Evolutionary conservation across 202 grass and related monocot genomes (phyloP).

Genomic region (Zizania palustris): DNA sequence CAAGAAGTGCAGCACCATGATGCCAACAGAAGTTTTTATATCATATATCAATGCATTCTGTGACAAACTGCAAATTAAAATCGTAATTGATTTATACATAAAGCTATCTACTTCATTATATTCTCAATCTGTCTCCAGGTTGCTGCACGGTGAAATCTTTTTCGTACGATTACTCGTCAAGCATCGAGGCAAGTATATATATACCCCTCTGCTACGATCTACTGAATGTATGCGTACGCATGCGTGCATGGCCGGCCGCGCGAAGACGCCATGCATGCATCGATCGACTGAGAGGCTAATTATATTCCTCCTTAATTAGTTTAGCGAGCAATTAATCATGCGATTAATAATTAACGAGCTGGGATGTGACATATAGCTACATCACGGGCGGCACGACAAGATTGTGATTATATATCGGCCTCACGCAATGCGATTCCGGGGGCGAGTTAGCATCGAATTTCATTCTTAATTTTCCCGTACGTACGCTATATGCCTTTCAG

Average conservation of each 20-base stretch:
- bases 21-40: too few relatives aligned
- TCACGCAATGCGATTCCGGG: conserved; percentile 45
- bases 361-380: conserved; percentile 2
- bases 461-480: conserved; percentile 20
- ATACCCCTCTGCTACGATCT: too few relatives aligned
- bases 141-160: conserved; percentile 52
- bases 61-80: not conserved
- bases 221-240: not conserved
- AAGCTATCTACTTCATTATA: not conserved
- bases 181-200: conserved; percentile 53
- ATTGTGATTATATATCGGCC: conserved; percentile 2
- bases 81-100: not conserved
- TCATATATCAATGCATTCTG: not conserved
- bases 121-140: conserved; percentile 24
- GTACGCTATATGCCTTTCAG: conserved; percentile 37
- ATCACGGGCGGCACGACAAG: conserved; percentile 23
- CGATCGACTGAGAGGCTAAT: not conserved
- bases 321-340: not conserved
- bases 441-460: conserved; percentile 34
- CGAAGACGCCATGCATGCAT: too few relatives aligned
- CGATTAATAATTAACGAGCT: not conserved
- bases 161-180: conserved; percentile 71
- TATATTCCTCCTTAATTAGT: not conserved
- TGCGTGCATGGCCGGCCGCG: not conserved
- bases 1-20: not conserved